Evolutionary conservation across 805 yeast species (phyloP).

Genomic region (Candida tallmaniae): DNA sequence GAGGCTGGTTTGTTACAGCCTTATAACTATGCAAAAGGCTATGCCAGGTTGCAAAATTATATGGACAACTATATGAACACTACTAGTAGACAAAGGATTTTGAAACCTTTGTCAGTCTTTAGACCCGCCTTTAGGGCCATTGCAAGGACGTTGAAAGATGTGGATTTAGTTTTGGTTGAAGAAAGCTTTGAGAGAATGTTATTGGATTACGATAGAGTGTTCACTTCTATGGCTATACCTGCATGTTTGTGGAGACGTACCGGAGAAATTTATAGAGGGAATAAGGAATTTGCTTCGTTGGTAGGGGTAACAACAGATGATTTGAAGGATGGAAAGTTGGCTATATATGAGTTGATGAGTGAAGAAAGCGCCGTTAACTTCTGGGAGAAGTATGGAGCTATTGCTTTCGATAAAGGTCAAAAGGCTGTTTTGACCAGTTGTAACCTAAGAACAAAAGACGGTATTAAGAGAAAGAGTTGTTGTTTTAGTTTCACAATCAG

Average conservation of each 20-base stretch:
- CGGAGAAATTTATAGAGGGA: conserved; percentile 92
- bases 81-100: conserved; percentile 75
- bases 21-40: conserved; percentile 90
- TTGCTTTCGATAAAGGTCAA: conserved; percentile 93
- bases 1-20: conserved; percentile 93
- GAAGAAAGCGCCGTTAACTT: conserved; percentile 95
- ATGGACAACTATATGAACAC: conserved; percentile 91
- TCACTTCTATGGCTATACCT: conserved; percentile 96
- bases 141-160: conserved; percentile 84
- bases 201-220: conserved; percentile 88
- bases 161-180: conserved; percentile 86
- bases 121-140: conserved; percentile 92
- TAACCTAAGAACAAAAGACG: conserved; percentile 77
- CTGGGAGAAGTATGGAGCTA: conserved; percentile 96
- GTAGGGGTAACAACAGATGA: conserved; percentile 90
- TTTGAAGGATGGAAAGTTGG: conserved; percentile 83
- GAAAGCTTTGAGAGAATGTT: conserved; percentile 93
- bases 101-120: conserved; percentile 79
- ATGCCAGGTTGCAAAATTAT: conserved; percentile 81
- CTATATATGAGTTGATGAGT: conserved; percentile 90
- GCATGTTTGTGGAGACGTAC: conserved; percentile 97
- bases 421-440: conserved; percentile 94
- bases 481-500: conserved; percentile 93
- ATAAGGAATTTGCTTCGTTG: conserved; percentile 90
- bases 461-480: conserved; percentile 74